These are phyloP conservation scores for Stropharia rugosoannulata DNA, from an alignment of 768 basidiomycete species.

Conservation along the genomic window DNA sequence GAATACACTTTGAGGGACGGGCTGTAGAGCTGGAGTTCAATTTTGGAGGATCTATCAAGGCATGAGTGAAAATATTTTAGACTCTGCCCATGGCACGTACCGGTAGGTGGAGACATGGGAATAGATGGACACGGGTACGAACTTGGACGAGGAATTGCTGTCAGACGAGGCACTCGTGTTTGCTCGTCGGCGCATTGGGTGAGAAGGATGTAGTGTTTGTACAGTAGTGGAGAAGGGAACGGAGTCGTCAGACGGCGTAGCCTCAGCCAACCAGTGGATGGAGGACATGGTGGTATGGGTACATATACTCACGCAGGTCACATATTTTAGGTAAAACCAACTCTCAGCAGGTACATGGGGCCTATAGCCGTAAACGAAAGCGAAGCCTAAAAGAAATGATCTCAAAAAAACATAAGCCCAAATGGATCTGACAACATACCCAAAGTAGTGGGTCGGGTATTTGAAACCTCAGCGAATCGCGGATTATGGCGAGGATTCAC, in stretches of 20 bases:
- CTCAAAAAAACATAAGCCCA: constrained; percentile 12
- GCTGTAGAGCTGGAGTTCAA: constrained; percentile 64
- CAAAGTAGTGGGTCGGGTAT: constrained; percentile 19
- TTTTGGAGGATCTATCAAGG: constrained; percentile 43
- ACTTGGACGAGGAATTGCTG: constrained; percentile 31
- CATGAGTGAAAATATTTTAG: not conserved
- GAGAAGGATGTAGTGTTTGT: constrained; percentile 13
- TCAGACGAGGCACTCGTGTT: constrained; percentile 29
- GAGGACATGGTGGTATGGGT: constrained; percentile 16
- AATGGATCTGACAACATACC: constrained; percentile 18
- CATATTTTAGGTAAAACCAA: constrained; percentile 16
- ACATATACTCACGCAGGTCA: constrained; percentile 20
- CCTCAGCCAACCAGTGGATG: constrained; percentile 12
- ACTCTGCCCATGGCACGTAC: constrained; percentile 26
- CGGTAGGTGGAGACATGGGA: constrained; percentile 51
- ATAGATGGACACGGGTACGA: constrained; percentile 33
- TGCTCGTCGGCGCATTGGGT: constrained; percentile 22
- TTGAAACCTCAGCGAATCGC: constrained; percentile 20
- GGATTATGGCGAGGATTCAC: not conserved
- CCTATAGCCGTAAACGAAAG: constrained; percentile 14
- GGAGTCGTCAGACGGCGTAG: constrained; percentile 17
- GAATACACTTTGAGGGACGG: constrained; percentile 54
- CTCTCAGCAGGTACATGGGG: constrained; percentile 23
- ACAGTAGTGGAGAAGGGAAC: constrained; percentile 7
- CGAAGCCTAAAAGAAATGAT: constrained; percentile 14